phyloP scores from a whole-genome alignment of 2,329 filamentous ascomycete species.

The Calonectria hongkongensis region DNA sequence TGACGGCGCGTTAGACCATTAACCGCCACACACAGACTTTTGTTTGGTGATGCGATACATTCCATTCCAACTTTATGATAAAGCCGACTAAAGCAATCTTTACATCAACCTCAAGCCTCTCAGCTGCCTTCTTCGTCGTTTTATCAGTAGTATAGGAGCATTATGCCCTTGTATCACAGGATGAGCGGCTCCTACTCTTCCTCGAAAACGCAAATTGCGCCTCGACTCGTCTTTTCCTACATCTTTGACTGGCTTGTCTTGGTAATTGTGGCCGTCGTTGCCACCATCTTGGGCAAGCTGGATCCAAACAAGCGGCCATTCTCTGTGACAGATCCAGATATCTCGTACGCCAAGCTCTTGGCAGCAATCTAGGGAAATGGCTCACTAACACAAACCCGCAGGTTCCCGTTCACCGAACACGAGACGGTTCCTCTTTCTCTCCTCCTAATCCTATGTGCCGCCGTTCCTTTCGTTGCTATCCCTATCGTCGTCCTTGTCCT shows the following conservation, averaged over 20 bases:
- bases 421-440: slow-evolving; percentile 83
- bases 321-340: slow-evolving; percentile 82
- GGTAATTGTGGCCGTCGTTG: slow-evolving; percentile 75
- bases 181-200: slow-evolving; percentile 50
- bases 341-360: slow-evolving; percentile 75
- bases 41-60: background rate
- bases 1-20: slow-evolving; percentile 2
- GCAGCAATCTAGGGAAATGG: background rate
- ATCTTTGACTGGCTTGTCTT: slow-evolving; percentile 84
- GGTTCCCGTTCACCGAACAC: slow-evolving; percentile 81
- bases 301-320: slow-evolving; percentile 83
- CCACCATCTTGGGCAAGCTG: slow-evolving; percentile 74
- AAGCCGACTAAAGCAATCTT: too few relatives aligned
- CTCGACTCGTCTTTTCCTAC: slow-evolving; percentile 76
- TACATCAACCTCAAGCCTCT: background rate
- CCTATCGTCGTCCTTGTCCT: slow-evolving; percentile 80
- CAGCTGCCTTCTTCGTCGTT: background rate
- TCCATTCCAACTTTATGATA: background rate
- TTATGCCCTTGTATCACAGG: slow-evolving; percentile 46
- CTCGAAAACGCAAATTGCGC: slow-evolving; percentile 51
- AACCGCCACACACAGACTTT: background rate
- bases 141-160: background rate
- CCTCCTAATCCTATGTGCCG: slow-evolving; percentile 77
- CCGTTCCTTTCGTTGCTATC: slow-evolving; percentile 81
- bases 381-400: slow-evolving; percentile 55